These are phyloP conservation scores for Carex myosuroides DNA, from an alignment of 176 grass and related monocot species.

Conservation along the genomic window DNA sequence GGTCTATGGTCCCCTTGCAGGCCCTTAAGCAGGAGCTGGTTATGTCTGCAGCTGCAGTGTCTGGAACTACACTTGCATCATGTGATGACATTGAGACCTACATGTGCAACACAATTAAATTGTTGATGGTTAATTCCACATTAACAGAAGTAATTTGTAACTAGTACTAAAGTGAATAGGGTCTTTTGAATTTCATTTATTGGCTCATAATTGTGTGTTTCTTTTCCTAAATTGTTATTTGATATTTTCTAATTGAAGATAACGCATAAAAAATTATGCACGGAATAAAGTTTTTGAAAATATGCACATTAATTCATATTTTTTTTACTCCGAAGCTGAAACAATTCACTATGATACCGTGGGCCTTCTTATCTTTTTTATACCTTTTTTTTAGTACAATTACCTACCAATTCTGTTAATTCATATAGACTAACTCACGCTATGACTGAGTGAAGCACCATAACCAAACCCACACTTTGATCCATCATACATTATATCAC, in stretches of 20 bases:
- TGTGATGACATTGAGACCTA: constrained; percentile 34
- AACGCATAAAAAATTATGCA: neutral
- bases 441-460: constrained; percentile 20
- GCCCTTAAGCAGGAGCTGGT: constrained; percentile 24
- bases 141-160: neutral
- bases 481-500: neutral
- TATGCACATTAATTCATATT: neutral
- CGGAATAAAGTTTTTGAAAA: neutral
- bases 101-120: neutral
- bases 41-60: constrained; percentile 8
- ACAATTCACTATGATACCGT: neutral
- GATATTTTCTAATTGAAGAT: neutral
- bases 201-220: neutral
- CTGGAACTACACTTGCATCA: constrained; percentile 30
- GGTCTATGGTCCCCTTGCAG: constrained; percentile 28
- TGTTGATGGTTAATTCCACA: constrained; percentile 3
- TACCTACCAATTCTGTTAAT: neutral
- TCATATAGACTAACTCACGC: constrained; percentile 18
- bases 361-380: neutral
- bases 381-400: neutral
- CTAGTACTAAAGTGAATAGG: neutral
- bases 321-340: neutral
- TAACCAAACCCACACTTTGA: constrained; percentile 10
- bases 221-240: neutral
- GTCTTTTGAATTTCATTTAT: neutral